A percentile compares a stretch with the other conserved stretches of the same genome.
phyloP scores from a whole-genome alignment of 129 eudicot species.

The Artemisia tridentata region DNA sequence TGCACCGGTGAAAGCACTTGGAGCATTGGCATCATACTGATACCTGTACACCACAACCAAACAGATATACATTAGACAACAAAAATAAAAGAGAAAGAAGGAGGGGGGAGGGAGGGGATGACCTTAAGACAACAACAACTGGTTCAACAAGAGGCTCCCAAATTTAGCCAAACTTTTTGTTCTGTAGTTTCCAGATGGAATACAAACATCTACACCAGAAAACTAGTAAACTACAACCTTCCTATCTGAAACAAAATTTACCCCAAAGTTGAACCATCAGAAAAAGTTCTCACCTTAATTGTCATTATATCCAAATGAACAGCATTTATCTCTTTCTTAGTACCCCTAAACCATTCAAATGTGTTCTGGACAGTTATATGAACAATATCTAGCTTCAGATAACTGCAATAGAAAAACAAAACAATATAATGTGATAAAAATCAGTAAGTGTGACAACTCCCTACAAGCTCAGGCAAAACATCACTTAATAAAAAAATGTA shows the following conservation, averaged over 20 bases:
- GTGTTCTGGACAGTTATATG: constrained; percentile 87
- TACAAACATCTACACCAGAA: constrained; percentile 9
- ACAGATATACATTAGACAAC: background rate
- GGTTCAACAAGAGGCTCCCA: constrained; percentile 99
- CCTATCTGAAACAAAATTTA: constrained; percentile 4
- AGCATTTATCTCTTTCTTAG: constrained; percentile 64
- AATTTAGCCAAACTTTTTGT: too few relatives aligned
- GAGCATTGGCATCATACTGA: constrained; percentile 71
- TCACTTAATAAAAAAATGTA: background rate
- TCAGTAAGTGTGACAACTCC: background rate
- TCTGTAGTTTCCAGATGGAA: background rate
- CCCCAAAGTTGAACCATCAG: constrained; percentile 14
- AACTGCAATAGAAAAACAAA: constrained; percentile 56
- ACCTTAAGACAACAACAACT: constrained; percentile 90
- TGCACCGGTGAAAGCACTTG: constrained; percentile 84
- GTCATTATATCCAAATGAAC: constrained; percentile 77
- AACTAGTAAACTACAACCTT: constrained; percentile 2
- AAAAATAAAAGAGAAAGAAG: background rate
- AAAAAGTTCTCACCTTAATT: constrained; percentile 49
- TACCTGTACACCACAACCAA: constrained; percentile 52
- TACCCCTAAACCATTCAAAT: constrained; percentile 81
- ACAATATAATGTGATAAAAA: constrained; percentile 10
- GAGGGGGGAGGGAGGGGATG: background rate
- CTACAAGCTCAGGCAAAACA: constrained; percentile 10
- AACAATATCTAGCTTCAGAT: constrained; percentile 88